Conservation (phyloP, 208 protist species). For the Leishmania martiniquensis region DNA sequence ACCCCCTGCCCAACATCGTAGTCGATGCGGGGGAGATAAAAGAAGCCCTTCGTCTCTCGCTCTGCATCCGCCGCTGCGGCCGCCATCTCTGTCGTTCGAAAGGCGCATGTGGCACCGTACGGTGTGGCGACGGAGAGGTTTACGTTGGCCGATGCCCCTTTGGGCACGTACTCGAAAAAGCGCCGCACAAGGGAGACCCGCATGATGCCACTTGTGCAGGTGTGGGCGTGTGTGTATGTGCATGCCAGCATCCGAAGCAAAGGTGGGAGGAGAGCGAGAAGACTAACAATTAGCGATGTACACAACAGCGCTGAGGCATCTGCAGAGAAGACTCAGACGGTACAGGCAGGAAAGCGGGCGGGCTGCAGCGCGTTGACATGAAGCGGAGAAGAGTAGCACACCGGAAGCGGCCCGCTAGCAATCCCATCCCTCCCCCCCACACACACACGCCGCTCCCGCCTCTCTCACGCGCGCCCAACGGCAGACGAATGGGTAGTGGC, state of each 20-base stretch:
- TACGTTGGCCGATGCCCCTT: constrained; percentile 38
- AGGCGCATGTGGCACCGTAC: constrained; percentile 52
- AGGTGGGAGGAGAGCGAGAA: not conserved
- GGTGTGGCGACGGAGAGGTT: constrained; percentile 8
- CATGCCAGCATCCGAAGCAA: not conserved
- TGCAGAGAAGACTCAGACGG: not conserved
- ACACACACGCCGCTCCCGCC: not conserved
- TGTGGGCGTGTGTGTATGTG: not conserved
- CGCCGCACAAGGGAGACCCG: constrained; percentile 33
- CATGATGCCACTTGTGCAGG: constrained; percentile 18
- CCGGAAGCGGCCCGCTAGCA: not conserved
- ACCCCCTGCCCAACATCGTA: constrained; percentile 67
- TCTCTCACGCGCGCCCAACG: not conserved
- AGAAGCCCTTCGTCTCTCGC: constrained; percentile 64
- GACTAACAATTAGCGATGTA: not conserved
- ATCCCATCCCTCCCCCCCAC: not conserved
- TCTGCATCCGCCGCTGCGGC: constrained; percentile 45
- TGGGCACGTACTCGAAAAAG: constrained; percentile 74
- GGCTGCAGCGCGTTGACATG: not conserved
- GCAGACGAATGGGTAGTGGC: not conserved
- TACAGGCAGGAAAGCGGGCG: not conserved
- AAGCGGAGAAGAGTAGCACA: not conserved
- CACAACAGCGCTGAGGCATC: not conserved
- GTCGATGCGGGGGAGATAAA: constrained; percentile 67
- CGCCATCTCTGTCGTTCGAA: constrained; percentile 64